Percentiles rank a stretch among this genome's conserved stretches.
Evolutionary conservation across 805 yeast genomes (phyloP).

Genomic region (Priceomyces medius): DNA sequence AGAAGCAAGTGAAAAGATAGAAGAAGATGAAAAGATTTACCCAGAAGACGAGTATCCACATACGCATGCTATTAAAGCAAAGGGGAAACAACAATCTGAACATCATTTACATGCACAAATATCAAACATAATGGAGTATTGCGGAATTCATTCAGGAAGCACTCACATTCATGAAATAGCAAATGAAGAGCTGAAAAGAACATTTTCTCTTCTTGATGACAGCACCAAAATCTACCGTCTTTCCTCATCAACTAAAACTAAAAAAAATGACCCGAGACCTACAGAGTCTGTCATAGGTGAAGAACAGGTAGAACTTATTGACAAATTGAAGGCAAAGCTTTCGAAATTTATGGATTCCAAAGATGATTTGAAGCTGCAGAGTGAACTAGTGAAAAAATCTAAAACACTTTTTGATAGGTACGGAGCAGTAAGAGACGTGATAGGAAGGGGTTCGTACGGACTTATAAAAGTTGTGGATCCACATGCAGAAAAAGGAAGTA

Average conservation of each 20-base stretch:
- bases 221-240: conserved; percentile 24
- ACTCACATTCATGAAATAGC: conserved; percentile 21
- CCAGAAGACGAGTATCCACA: conserved; percentile 14
- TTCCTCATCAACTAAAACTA: conserved; percentile 18
- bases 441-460: conserved; percentile 41
- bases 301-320: conserved; percentile 24
- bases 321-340: conserved; percentile 19
- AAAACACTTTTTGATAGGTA: conserved; percentile 33
- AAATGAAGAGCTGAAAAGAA: conserved; percentile 32
- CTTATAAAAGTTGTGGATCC: conserved; percentile 34
- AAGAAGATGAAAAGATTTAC: conserved; percentile 19
- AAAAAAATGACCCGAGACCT: conserved; percentile 15
- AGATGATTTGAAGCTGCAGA: conserved; percentile 7
- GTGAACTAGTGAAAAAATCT: conserved; percentile 10
- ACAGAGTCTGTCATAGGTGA: conserved; percentile 29
- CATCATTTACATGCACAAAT: conserved; percentile 22
- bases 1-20: conserved; percentile 7
- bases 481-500: conserved; percentile 4
- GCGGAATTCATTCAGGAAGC: conserved; percentile 24
- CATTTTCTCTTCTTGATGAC: conserved; percentile 27
- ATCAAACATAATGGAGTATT: conserved; percentile 33
- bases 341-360: conserved; percentile 14
- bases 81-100: conserved; percentile 11
- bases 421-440: conserved; percentile 32
- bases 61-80: conserved; percentile 22